A percentile compares a stretch with the other conserved stretches of the same genome.
Evolutionary conservation across 257 asterid genomes (phyloP).

Genomic region (Scutellaria minor): DNA sequence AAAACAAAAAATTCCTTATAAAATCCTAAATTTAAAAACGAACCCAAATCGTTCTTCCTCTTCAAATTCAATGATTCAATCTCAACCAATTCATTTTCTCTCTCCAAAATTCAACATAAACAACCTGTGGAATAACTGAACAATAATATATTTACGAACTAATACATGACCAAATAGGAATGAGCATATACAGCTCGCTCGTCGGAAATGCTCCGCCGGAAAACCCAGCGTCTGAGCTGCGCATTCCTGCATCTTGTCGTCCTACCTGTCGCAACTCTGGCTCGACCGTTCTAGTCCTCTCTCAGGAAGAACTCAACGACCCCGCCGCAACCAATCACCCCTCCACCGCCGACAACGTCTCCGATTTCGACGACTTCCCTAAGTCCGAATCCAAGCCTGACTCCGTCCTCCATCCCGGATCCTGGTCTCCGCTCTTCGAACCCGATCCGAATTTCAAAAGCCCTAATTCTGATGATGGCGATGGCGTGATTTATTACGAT

Average conservation of each 20-base stretch:
- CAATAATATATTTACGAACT: neutral
- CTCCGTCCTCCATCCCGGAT: slow-evolving; percentile 81
- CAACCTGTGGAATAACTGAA: slow-evolving; percentile 34
- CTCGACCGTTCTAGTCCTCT: slow-evolving; percentile 82
- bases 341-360: slow-evolving; percentile 40
- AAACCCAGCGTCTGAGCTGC: slow-evolving; percentile 39
- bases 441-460: slow-evolving; percentile 49
- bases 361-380: slow-evolving; percentile 85
- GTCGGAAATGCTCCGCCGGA: slow-evolving; percentile 54
- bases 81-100: no score
- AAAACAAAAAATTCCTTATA: no score
- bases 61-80: no score
- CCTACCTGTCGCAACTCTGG: slow-evolving; percentile 52
- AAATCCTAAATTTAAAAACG: no score
- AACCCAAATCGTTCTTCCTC: no score
- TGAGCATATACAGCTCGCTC: slow-evolving; percentile 10
- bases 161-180: neutral
- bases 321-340: slow-evolving; percentile 44
- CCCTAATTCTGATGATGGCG: slow-evolving; percentile 36
- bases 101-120: no score
- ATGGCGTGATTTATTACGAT: slow-evolving; percentile 54
- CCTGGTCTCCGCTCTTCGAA: slow-evolving; percentile 92
- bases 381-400: slow-evolving; percentile 77
- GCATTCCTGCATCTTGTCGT: slow-evolving; percentile 53
- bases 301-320: slow-evolving; percentile 80